Conservation (phyloP, 768 basidiomycete genomes). For the Rhodotorula sphaerocarpa region DNA sequence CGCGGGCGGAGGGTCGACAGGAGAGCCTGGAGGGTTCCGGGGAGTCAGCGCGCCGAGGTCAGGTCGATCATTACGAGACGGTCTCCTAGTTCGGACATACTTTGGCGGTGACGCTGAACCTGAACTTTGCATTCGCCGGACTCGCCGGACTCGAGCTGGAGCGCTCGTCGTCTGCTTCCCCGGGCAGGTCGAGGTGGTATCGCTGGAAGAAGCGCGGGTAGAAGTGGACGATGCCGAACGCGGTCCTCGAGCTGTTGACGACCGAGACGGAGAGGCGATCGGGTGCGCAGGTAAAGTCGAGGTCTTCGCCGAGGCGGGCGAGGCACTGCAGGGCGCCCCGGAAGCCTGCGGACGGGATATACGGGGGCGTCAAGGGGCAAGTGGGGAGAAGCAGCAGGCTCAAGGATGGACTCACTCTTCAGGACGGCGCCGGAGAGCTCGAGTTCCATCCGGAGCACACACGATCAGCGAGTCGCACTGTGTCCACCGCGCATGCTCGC, state of each 20-base stretch:
- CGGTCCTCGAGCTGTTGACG: conserved; percentile 28
- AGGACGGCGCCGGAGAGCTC: conserved; percentile 11
- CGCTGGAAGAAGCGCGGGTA: conserved; percentile 22
- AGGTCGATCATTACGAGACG: too few relatives aligned
- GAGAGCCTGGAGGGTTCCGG: conserved; percentile 6
- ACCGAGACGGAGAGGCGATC: conserved; percentile 15
- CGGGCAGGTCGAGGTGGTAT: background rate
- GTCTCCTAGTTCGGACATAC: too few relatives aligned
- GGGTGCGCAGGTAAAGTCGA: conserved; percentile 18
- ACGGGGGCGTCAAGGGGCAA: background rate
- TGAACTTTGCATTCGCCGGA: background rate
- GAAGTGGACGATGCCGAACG: conserved; percentile 24
- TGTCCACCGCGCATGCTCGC: too few relatives aligned
- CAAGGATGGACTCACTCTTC: conserved; percentile 11
- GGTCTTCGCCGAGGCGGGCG: background rate
- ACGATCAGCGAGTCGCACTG: too few relatives aligned
- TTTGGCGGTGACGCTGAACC: conserved; percentile 25
- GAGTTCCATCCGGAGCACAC: conserved; percentile 19
- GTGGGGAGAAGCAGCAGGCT: background rate
- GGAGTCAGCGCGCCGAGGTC: too few relatives aligned
- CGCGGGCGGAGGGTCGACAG: conserved; percentile 19
- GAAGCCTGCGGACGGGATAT: conserved; percentile 1
- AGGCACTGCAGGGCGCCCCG: conserved; percentile 14
- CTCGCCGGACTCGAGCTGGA: background rate
- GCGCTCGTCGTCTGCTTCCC: background rate